phyloP scores from a whole-genome alignment of 1,284 basidiomycete species.

The Marasmius fiardii region DNA sequence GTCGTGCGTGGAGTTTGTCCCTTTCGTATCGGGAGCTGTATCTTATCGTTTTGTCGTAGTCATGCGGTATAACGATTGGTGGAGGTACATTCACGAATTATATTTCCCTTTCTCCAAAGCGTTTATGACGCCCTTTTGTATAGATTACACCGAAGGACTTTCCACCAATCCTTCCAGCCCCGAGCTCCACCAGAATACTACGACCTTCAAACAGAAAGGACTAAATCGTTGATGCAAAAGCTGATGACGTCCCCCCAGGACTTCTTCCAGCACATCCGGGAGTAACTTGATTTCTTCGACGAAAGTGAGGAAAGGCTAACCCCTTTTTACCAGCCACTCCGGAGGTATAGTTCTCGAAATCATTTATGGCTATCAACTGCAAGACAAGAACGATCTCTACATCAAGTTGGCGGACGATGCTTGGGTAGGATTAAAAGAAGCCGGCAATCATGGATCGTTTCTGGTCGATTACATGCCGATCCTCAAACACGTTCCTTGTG shows the following conservation, averaged over 20 bases:
- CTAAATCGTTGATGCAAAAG: constrained; percentile 15
- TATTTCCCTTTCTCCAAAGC: neutral
- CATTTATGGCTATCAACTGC: constrained; percentile 26
- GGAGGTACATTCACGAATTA: constrained; percentile 20
- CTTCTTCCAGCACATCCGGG: constrained; percentile 24
- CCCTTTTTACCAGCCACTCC: constrained; percentile 16
- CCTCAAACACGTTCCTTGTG: constrained; percentile 20
- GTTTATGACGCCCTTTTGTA: neutral
- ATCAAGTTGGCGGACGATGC: constrained; percentile 21
- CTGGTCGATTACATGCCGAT: constrained; percentile 26
- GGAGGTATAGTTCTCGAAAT: constrained; percentile 24
- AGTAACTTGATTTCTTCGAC: constrained; percentile 3
- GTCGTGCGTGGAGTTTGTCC: constrained; percentile 4
- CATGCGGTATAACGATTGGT: constrained; percentile 25
- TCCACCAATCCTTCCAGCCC: constrained; percentile 20
- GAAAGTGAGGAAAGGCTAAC: neutral
- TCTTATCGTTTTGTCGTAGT: constrained; percentile 2
- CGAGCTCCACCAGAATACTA: constrained; percentile 10
- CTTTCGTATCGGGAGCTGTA: neutral
- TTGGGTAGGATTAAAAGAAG: neutral
- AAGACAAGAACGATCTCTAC: constrained; percentile 25
- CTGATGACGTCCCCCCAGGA: constrained; percentile 20
- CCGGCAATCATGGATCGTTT: constrained; percentile 22
- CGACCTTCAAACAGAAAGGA: constrained; percentile 16
- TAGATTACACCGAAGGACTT: constrained; percentile 19